Conservation (phyloP, 768 basidiomycete genomes). For the Ephemerocybe angulata region DNA sequence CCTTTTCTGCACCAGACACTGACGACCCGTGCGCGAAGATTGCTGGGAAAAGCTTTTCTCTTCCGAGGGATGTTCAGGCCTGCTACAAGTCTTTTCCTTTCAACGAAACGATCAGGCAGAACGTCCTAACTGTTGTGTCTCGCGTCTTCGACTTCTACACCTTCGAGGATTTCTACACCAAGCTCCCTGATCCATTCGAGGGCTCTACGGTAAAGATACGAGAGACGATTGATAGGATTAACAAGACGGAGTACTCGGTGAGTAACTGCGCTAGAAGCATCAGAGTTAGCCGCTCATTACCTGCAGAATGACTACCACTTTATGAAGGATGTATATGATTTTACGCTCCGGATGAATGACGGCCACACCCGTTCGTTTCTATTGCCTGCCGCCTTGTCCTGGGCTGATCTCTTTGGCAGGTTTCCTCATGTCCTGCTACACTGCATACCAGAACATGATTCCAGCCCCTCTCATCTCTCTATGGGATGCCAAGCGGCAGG, state of each 20-base stretch:
- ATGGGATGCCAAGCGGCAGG: conserved; percentile 42
- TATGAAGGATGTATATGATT: conserved; percentile 52
- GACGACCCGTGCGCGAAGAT: conserved; percentile 38
- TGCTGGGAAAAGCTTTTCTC: conserved; percentile 41
- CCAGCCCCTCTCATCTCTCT: conserved; percentile 48
- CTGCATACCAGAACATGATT: conserved; percentile 48
- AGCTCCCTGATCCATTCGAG: conserved; percentile 50
- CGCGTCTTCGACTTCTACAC: conserved; percentile 53
- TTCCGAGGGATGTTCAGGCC: conserved; percentile 52
- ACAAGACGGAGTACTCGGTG: conserved; percentile 45
- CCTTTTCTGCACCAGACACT: conserved; percentile 20
- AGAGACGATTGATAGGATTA: conserved; percentile 44
- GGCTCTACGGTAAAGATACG: conserved; percentile 56
- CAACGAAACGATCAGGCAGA: conserved; percentile 53
- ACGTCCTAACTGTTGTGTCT: conserved; percentile 44
- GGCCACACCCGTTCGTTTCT: conserved; percentile 54
- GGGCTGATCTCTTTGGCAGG: conserved; percentile 28
- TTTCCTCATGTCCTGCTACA: conserved; percentile 58
- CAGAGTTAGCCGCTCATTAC: background rate
- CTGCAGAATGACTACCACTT: conserved; percentile 64
- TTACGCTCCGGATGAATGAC: conserved; percentile 56
- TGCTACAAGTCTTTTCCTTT: conserved; percentile 57
- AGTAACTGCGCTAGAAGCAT: conserved; percentile 8
- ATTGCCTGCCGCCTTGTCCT: background rate
- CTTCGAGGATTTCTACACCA: conserved; percentile 49